Evolutionary conservation across 495 filamentous ascomycete species (phyloP).

Genomic region (Astrothelium subdiscretum): DNA sequence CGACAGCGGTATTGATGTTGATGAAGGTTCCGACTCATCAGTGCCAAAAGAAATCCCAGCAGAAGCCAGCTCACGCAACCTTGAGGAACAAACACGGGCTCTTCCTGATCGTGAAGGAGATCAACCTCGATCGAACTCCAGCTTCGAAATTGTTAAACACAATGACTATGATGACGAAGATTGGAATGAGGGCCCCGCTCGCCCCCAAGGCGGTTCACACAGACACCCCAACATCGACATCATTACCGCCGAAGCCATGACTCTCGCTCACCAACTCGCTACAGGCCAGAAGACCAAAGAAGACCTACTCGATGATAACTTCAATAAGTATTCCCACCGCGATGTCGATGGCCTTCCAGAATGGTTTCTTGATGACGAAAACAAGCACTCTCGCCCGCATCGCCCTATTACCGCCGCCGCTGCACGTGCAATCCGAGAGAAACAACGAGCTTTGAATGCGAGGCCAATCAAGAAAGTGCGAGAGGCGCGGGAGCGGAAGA

Average conservation of each 20-base stretch:
- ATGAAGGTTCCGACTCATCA: constrained; percentile 20
- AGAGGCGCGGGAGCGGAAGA: constrained; percentile 91
- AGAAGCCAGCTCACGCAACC: neutral
- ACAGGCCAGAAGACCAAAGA: constrained; percentile 66
- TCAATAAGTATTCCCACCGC: constrained; percentile 84
- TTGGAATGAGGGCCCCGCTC: constrained; percentile 48
- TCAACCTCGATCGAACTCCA: constrained; percentile 17
- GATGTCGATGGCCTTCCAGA: constrained; percentile 89
- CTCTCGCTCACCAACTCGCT: constrained; percentile 84
- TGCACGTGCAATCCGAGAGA: constrained; percentile 89
- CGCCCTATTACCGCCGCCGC: constrained; percentile 84
- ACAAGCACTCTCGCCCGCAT: constrained; percentile 66
- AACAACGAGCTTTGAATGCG: constrained; percentile 84
- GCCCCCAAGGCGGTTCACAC: constrained; percentile 18
- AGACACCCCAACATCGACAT: constrained; percentile 76
- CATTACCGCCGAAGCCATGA: constrained; percentile 98
- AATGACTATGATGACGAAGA: constrained; percentile 44
- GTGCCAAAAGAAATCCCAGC: neutral
- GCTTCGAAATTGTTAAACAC: constrained; percentile 41
- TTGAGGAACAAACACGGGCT: constrained; percentile 2
- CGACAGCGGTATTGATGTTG: constrained; percentile 42
- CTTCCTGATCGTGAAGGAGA: constrained; percentile 25
- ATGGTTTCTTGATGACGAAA: constrained; percentile 95
- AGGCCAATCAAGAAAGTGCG: constrained; percentile 98
- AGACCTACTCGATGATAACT: constrained; percentile 79